These are phyloP conservation scores for Aspergillus ochraceoroseus DNA, from an alignment of 2,329 filamentous ascomycete species.

Conservation along the genomic window DNA sequence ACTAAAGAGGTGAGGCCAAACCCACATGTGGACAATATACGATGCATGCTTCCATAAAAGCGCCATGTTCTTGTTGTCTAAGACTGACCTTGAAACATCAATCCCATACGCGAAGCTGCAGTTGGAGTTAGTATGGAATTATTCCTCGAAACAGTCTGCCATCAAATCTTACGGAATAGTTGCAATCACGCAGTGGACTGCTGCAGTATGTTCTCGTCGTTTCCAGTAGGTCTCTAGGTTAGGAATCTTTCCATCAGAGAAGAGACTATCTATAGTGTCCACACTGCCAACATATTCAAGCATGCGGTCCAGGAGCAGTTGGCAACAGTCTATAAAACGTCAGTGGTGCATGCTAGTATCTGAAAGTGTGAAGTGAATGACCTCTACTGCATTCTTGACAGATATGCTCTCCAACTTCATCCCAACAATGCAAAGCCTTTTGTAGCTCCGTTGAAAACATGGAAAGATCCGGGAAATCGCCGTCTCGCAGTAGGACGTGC, in stretches of 20 bases:
- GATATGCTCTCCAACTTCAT: constrained; percentile 11
- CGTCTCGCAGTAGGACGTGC: background rate
- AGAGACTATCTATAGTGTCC: constrained; percentile 6
- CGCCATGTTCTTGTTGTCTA: background rate
- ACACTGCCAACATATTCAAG: constrained; percentile 9
- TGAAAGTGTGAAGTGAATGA: background rate
- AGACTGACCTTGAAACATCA: background rate
- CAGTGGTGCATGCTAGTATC: background rate
- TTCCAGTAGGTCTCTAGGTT: constrained; percentile 10
- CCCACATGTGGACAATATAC: constrained; percentile 15
- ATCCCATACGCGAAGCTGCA: constrained; percentile 8
- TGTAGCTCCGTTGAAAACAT: background rate
- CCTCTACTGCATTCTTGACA: constrained; percentile 7
- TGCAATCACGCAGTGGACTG: constrained; percentile 12
- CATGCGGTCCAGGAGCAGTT: constrained; percentile 7
- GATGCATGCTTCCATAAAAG: constrained; percentile 13
- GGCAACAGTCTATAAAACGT: background rate
- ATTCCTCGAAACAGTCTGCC: background rate
- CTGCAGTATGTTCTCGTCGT: constrained; percentile 11
- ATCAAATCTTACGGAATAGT: constrained; percentile 9
- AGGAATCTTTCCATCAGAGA: background rate
- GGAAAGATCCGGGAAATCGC: constrained; percentile 7
- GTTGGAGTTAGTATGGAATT: background rate
- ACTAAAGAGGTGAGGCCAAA: background rate
- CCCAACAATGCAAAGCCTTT: constrained; percentile 12